Conservation (phyloP, 2,329 filamentous ascomycete genomes). For the Diaporthe aspalathi region DNA sequence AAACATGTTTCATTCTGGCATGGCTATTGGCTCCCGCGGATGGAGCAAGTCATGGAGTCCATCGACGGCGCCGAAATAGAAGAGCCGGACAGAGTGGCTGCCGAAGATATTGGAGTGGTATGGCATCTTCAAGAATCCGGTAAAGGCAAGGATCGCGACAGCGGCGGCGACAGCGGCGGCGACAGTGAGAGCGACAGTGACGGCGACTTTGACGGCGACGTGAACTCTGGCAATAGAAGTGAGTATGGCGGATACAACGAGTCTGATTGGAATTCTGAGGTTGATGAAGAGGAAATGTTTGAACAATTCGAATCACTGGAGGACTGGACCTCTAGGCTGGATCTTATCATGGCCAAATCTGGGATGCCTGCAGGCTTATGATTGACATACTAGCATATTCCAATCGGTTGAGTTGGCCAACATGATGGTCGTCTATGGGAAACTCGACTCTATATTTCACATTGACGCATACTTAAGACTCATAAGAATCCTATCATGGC, state of each 20-base stretch:
- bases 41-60: slow-evolving; percentile 1
- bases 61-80: background rate
- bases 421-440: no score
- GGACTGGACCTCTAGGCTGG: background rate
- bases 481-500: no score
- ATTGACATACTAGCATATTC: no score
- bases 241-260: background rate
- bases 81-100: background rate
- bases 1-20: slow-evolving; percentile 5
- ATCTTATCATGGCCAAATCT: slow-evolving; percentile 8
- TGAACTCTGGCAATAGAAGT: background rate
- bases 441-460: no score
- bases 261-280: background rate
- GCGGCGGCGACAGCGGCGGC: no score
- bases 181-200: no score
- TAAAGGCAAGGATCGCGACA: slow-evolving; percentile 18
- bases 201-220: no score
- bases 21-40: slow-evolving; percentile 1
- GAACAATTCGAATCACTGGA: background rate
- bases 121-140: background rate
- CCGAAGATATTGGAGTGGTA: slow-evolving; percentile 13
- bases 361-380: background rate
- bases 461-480: no score
- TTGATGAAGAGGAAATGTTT: background rate
- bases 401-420: no score